Conservation (phyloP, 208 protist genomes). For the Kentomonas sorsogonicus region DNA sequence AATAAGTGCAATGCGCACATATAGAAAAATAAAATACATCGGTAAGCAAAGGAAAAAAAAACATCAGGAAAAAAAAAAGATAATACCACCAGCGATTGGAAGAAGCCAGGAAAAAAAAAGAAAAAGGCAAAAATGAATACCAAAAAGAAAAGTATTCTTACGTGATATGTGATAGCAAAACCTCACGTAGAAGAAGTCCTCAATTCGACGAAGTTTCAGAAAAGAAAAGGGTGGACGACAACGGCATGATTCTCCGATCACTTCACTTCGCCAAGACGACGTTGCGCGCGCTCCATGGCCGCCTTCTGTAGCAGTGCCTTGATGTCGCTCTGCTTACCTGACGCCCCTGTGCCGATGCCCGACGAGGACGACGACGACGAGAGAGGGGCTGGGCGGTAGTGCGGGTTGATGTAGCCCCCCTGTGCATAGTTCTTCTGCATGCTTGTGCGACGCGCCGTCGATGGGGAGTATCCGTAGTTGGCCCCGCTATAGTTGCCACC, state of each 20-base stretch:
- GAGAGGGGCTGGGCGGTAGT: constrained; percentile 26
- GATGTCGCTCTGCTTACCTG: constrained; percentile 51
- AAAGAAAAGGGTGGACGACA: too few species aligned
- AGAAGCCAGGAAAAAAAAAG: constrained; percentile 7
- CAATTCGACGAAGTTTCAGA: too few species aligned
- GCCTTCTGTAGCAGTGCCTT: constrained; percentile 76
- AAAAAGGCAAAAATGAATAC: not conserved
- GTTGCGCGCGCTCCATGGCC: constrained; percentile 58
- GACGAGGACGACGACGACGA: constrained; percentile 17
- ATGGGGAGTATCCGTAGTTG: not conserved
- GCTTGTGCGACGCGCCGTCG: not conserved
- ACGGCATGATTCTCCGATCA: too few species aligned
- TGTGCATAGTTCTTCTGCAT: constrained; percentile 2
- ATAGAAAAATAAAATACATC: constrained; percentile 8
- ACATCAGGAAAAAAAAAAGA: constrained; percentile 4
- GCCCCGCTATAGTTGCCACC: constrained; percentile 1
- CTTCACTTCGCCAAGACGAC: too few species aligned
- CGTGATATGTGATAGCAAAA: constrained; percentile 5
- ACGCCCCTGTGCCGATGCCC: too few species aligned
- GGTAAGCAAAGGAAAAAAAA: constrained; percentile 2
- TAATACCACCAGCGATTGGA: not conserved
- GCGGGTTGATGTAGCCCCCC: constrained; percentile 30
- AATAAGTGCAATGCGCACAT: constrained; percentile 9
- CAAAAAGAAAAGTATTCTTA: constrained; percentile 10
- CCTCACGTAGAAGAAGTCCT: constrained; percentile 7